Conservation (phyloP, 805 yeast species). For the Candida krabiensis region DNA sequence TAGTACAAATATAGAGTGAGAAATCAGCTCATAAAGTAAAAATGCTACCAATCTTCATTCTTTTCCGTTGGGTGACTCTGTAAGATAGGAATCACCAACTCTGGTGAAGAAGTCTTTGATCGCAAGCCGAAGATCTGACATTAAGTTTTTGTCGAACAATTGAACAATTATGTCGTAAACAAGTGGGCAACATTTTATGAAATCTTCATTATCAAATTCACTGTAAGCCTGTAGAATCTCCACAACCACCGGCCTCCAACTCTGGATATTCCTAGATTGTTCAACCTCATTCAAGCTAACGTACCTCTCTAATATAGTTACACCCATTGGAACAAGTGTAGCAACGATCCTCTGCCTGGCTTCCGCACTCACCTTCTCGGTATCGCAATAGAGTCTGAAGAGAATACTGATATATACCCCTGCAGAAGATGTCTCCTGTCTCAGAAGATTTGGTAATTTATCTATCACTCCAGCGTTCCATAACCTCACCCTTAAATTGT, state of each 20-base stretch:
- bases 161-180: constrained; percentile 60
- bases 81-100: constrained; percentile 42
- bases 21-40: no score
- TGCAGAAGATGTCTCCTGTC: constrained; percentile 89
- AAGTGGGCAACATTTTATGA: constrained; percentile 53
- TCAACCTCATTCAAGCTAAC: constrained; percentile 73
- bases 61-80: constrained; percentile 12
- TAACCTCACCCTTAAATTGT: constrained; percentile 79
- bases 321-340: constrained; percentile 67
- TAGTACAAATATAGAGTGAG: no score
- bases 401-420: constrained; percentile 81
- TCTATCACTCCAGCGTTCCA: constrained; percentile 93
- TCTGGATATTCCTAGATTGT: constrained; percentile 72
- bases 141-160: constrained; percentile 59
- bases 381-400: constrained; percentile 76
- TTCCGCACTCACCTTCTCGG: constrained; percentile 46
- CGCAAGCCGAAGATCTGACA: constrained; percentile 61
- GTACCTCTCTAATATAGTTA: constrained; percentile 67
- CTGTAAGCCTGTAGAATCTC: constrained; percentile 82
- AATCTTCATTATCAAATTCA: constrained; percentile 74
- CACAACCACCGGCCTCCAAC: constrained; percentile 92
- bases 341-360: constrained; percentile 52
- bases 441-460: constrained; percentile 84
- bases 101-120: constrained; percentile 57
- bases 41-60: not conserved